A percentile compares a stretch with the other conserved stretches of the same genome.
Evolutionary conservation across 805 yeast genomes (phyloP).

Genomic region (Sungouiozyma intestinalis): DNA sequence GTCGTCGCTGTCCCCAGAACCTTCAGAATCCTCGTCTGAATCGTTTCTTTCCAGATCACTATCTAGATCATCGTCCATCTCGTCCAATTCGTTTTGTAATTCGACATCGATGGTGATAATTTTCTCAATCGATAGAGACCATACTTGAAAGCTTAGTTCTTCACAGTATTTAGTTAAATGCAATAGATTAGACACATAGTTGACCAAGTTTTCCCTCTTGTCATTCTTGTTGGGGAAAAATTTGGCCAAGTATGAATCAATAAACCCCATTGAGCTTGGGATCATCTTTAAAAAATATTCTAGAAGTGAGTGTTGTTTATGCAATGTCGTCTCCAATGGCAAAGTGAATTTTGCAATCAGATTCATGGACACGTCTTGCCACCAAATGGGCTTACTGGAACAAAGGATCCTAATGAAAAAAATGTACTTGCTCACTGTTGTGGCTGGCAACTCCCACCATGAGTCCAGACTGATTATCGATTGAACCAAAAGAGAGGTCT

Average conservation of each 20-base stretch:
- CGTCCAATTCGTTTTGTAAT: slow-evolving; percentile 79
- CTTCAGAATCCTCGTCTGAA: slow-evolving; percentile 26
- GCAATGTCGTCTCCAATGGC: slow-evolving; percentile 22
- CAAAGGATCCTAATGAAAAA: slow-evolving; percentile 70
- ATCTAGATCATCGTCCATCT: slow-evolving; percentile 64
- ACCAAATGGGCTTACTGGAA: slow-evolving; percentile 82
- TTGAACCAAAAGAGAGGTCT: slow-evolving; percentile 43
- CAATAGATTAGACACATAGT: slow-evolving; percentile 59
- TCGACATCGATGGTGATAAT: slow-evolving; percentile 86
- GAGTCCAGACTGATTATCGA: slow-evolving; percentile 48
- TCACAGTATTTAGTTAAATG: slow-evolving; percentile 55
- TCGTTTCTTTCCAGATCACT: slow-evolving; percentile 35
- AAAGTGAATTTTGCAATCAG: slow-evolving; percentile 51
- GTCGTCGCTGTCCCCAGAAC: slow-evolving; percentile 28
- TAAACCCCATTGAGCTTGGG: slow-evolving; percentile 67
- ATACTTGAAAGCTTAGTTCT: slow-evolving; percentile 61
- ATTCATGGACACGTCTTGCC: slow-evolving; percentile 66
- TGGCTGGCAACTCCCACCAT: slow-evolving; percentile 45
- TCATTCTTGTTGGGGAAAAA: slow-evolving; percentile 77
- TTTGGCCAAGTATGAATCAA: slow-evolving; percentile 47
- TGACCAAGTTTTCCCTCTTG: slow-evolving; percentile 39
- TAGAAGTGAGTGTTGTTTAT: slow-evolving; percentile 55
- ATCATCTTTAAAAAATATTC: slow-evolving; percentile 55
- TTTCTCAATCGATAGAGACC: slow-evolving; percentile 74
- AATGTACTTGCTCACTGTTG: slow-evolving; percentile 45